Conservation (phyloP, 495 filamentous ascomycete genomes). For the Aspergillus cavernicola region DNA sequence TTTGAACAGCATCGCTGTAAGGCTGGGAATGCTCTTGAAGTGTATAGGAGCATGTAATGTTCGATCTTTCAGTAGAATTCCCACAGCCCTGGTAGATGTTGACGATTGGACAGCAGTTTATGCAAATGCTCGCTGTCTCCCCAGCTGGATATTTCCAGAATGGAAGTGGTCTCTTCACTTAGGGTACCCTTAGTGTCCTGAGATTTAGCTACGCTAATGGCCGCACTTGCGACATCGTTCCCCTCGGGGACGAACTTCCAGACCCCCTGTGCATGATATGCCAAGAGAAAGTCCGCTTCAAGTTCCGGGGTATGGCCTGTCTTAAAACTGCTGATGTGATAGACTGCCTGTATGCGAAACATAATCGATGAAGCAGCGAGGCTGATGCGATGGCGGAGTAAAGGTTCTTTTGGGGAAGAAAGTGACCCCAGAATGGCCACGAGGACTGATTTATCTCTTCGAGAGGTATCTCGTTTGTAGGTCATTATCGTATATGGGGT, state of each 20-base stretch:
- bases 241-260: not conserved
- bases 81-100: not conserved
- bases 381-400: not conserved
- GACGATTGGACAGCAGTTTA: not conserved
- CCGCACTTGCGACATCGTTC: not conserved
- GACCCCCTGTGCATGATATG: not conserved
- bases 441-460: too few species aligned
- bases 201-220: not conserved
- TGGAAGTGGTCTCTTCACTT: not conserved
- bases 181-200: not conserved
- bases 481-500: too few species aligned
- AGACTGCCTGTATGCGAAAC: not conserved
- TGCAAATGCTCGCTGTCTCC: not conserved
- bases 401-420: not conserved
- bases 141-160: not conserved
- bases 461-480: too few species aligned
- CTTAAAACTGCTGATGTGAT: not conserved
- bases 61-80: not conserved
- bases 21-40: not conserved
- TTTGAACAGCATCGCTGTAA: not conserved
- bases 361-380: not conserved
- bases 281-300: not conserved
- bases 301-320: not conserved
- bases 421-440: not conserved
- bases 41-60: not conserved